Conservation (phyloP, 1,284 basidiomycete species). For the Tilletia indica region DNA sequence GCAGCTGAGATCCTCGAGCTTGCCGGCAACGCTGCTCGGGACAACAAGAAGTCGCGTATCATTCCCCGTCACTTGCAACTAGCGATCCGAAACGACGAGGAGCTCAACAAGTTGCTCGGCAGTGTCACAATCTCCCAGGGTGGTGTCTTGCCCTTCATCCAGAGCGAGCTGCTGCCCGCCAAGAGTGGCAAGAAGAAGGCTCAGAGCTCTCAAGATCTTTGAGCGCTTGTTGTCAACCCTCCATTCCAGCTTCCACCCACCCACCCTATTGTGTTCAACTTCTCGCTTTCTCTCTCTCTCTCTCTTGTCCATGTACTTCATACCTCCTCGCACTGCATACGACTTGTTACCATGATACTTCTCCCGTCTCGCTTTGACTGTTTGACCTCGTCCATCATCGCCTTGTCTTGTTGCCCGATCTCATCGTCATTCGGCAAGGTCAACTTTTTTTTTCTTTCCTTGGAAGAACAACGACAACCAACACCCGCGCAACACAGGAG, state of each 20-base stretch:
- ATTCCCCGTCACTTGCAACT: constrained; percentile 85
- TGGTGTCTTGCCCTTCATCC: constrained; percentile 72
- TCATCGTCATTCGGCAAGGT: too few relatives aligned
- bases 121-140: constrained; percentile 85
- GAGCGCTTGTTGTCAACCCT: neutral
- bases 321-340: too few relatives aligned
- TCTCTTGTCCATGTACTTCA: too few relatives aligned
- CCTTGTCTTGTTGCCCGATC: too few relatives aligned
- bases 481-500: too few relatives aligned
- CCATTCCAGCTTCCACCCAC: neutral
- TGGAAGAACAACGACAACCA: too few relatives aligned
- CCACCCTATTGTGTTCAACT: too few relatives aligned
- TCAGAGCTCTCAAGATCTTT: constrained; percentile 53
- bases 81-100: constrained; percentile 68
- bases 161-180: constrained; percentile 68
- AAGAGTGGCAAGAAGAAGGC: constrained; percentile 64
- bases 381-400: too few relatives aligned
- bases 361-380: too few relatives aligned
- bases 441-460: too few relatives aligned
- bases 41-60: constrained; percentile 32
- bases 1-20: constrained; percentile 81
- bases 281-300: too few relatives aligned
- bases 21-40: constrained; percentile 70
- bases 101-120: constrained; percentile 72
- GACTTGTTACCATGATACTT: too few relatives aligned